Base-by-base conservation (phyloP, 2,329 filamentous ascomycete genomes). In the Penicillium sp. region DNA sequence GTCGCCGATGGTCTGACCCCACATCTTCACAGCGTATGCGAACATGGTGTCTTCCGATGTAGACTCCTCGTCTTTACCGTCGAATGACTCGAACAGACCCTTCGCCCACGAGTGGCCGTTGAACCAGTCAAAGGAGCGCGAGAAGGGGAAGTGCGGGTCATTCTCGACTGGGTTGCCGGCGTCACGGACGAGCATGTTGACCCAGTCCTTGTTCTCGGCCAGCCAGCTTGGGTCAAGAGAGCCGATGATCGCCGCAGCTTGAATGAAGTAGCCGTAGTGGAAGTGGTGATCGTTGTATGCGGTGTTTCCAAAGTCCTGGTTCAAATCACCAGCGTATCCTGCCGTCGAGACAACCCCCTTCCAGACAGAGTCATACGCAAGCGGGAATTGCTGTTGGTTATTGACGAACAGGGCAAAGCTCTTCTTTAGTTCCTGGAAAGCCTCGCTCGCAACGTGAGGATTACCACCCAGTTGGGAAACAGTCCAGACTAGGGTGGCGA, bases 71-170 rank as follows among this genome's bases (percentile, higher is more conserved):
- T 82, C 80, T 55, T 81, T 82, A 7, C 80, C 81, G 49, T 84
- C 81, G 5, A 75, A 78, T 16, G 80, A 82, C 39, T 79, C 77
- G 57, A 78, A 81, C 1, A 83, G 69, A 1, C 77, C 79, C 66
- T 81, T 91, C 2, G 93, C 93, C 91, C 93, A 97, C 54, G 88
- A 92, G 79, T 97, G 94, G 2, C 93, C 94, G 67, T 95, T 87
- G 72, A 87, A 97, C 91, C 91, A 97, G 74, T 97, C 94, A 68
- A 97, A 97, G 52, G 81, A 85, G 45, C 94, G 85, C 57, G 83
- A 92, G 62, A 91, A 87, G 0, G 93, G 92, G 72, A 95, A 97
- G 64, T 85, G 85, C 24, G 81, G 79, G 69, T 96, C 92, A 16
- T 81, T 71, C 2, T 79, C 68, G 62, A 84, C 87, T 0, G 92